Evolutionary conservation across 176 grass and related monocot species (phyloP).

Genomic region (Olyra latifolia): DNA sequence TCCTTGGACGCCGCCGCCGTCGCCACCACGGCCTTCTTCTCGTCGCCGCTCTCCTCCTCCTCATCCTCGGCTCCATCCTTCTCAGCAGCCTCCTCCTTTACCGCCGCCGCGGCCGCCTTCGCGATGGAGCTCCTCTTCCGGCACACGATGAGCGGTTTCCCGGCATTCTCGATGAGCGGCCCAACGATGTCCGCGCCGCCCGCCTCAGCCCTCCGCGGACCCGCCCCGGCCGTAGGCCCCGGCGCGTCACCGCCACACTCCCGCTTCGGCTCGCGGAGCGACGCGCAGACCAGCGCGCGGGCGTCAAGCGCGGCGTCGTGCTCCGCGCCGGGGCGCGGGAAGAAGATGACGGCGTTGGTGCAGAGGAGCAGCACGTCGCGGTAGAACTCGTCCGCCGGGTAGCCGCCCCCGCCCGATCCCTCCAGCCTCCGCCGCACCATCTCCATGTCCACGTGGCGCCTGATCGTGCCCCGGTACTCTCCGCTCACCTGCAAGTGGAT

Average conservation of each 20-base stretch:
- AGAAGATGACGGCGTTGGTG: conserved; percentile 73
- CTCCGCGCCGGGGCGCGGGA: conserved; percentile 43
- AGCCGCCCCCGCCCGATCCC: neutral
- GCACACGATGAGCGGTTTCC: conserved; percentile 69
- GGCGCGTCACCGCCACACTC: neutral
- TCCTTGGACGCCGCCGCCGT: conserved; percentile 13
- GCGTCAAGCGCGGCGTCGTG: conserved; percentile 50
- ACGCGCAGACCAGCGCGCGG: conserved; percentile 41
- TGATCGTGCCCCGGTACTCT: conserved; percentile 55
- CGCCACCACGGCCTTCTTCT: conserved; percentile 27
- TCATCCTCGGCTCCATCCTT: conserved; percentile 1
- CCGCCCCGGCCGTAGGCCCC: neutral
- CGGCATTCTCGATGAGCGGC: conserved; percentile 54
- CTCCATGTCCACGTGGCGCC: conserved; percentile 80
- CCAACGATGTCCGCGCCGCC: conserved; percentile 32
- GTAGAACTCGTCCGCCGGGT: conserved; percentile 57
- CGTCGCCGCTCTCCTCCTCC: conserved; percentile 17
- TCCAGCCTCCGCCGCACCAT: conserved; percentile 55
- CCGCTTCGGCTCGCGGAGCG: conserved; percentile 33
- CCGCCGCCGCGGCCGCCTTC: conserved; percentile 35
- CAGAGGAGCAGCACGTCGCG: conserved; percentile 86
- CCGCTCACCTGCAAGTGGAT: conserved; percentile 49
- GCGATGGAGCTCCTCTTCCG: conserved; percentile 80
- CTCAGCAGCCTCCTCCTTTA: conserved; percentile 41
- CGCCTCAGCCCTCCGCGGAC: neutral